Conservation (phyloP, 805 yeast species). For the Jamesozyma piceae region DNA sequence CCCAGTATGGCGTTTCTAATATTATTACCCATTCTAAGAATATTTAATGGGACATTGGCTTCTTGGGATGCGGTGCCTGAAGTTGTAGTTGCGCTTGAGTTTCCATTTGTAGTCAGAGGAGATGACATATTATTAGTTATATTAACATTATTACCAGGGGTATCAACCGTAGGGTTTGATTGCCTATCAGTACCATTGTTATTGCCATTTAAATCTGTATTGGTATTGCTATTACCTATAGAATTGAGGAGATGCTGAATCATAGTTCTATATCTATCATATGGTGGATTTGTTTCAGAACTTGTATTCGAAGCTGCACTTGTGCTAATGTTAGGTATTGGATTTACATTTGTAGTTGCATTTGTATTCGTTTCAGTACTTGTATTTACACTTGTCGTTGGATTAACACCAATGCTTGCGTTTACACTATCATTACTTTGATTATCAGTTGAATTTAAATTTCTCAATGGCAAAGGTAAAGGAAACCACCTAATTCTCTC, state of each 20-base stretch:
- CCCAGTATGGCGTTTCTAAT: not conserved
- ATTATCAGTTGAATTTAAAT: not conserved
- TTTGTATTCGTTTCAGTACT: not conserved
- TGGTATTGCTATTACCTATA: slow-evolving; percentile 1
- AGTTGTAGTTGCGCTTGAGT: not conserved
- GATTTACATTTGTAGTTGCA: not conserved
- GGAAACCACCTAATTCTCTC: slow-evolving; percentile 2
- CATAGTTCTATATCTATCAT: slow-evolving; percentile 19
- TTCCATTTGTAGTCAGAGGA: not conserved
- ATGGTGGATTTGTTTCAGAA: slow-evolving; percentile 5
- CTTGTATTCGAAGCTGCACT: not conserved
- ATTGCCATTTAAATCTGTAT: not conserved
- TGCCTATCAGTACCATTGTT: not conserved
- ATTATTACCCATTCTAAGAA: not conserved
- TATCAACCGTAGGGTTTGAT: not conserved
- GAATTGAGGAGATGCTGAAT: slow-evolving; percentile 17
- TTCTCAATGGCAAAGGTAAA: not conserved
- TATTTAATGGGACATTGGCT: not conserved
- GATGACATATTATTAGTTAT: not conserved
- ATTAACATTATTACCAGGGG: no score
- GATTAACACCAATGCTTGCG: not conserved
- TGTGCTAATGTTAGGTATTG: no score
- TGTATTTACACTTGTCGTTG: not conserved
- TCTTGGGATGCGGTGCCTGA: not conserved
- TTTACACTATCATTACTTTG: not conserved